Base-by-base conservation (phyloP, 2,329 filamentous ascomycete genomes). In the Aspergillus oerlinghausenensis region DNA sequence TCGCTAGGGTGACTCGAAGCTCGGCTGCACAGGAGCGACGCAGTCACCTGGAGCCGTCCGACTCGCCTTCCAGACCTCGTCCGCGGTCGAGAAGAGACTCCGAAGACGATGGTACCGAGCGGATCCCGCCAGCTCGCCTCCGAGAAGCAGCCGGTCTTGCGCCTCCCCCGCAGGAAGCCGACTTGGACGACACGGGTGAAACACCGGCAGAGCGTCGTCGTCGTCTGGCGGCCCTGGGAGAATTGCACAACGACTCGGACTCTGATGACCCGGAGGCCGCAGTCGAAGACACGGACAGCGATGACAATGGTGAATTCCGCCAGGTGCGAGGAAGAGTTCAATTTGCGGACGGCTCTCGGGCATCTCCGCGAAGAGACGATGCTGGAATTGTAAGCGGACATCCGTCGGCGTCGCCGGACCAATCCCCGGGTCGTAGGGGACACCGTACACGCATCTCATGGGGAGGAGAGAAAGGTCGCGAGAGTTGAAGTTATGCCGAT, bases 181-280 rank as follows among this genome's bases (percentile, higher is more conserved):
- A 69, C 28, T 10, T 64, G 11, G 73, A 74, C 14, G 73, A 75
- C n/a, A 72, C 71, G 0, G 70, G 68, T 26, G 75, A 78, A 57
- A 79, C 77, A 3, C 75, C 75, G 1, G 77, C 76, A 8, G 77
- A 79, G 60, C 76, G 75, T 42, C 72, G 75, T 50, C 76, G 77
- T 56, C 75, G 77, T 65, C 69, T 79, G 7, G 77, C 75, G 26
- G 77, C 76, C 1, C 61, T 79, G 10, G 76, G 76, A 47, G 64
- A 74, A 50, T 60, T 69, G 35, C 55, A 65, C 7, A 62, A 67
- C 28, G 64, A 67, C 11, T 62, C 63, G 1, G 67, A 69, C 7
- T 70, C 67, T 3, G 71, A 71, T 14, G 58, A 55, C 4, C 55
- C 56, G 8, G 65, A 56, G 49, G 60, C 55, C 28, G 58, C 48